These are phyloP conservation scores for Oryza punctata DNA, from an alignment of 176 grass and related monocot species.

Conservation along the genomic window DNA sequence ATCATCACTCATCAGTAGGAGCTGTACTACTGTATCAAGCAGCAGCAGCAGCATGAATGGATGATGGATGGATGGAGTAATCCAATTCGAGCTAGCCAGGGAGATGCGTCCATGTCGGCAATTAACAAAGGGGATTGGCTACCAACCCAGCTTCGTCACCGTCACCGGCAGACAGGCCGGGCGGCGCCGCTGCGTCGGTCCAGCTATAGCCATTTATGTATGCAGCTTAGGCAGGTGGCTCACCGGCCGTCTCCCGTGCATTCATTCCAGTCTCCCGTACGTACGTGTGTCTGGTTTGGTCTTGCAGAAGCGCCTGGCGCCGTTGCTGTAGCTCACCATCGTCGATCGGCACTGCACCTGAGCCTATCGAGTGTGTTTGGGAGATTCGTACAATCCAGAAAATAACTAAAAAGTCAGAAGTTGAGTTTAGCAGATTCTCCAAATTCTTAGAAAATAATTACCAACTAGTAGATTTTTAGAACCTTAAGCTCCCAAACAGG, in stretches of 20 bases:
- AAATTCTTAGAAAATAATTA: no score
- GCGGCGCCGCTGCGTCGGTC: not conserved
- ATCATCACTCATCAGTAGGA: not conserved
- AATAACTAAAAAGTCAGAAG: no score
- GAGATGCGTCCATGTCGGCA: slow-evolving; percentile 47
- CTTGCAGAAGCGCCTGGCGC: slow-evolving; percentile 23
- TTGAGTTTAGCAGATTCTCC: no score
- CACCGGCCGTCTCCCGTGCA: slow-evolving; percentile 29
- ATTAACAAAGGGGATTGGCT: slow-evolving; percentile 52
- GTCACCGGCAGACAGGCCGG: not conserved
- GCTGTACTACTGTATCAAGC: no score
- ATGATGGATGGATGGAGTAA: no score
- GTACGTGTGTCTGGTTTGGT: no score
- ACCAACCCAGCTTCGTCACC: slow-evolving; percentile 34
- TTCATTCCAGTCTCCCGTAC: slow-evolving; percentile 20
- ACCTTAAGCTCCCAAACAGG: no score
- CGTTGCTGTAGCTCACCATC: not conserved
- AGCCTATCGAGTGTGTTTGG: no score
- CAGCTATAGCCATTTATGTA: not conserved
- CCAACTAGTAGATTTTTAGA: no score
- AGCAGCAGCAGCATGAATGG: no score
- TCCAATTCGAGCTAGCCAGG: not conserved
- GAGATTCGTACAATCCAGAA: no score
- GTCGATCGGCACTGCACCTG: not conserved
- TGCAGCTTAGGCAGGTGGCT: not conserved